A percentile compares a stretch with the other conserved stretches of the same genome.
phyloP scores from a whole-genome alignment of 1,284 basidiomycete species.

The Moesziomyces sp. region DNA sequence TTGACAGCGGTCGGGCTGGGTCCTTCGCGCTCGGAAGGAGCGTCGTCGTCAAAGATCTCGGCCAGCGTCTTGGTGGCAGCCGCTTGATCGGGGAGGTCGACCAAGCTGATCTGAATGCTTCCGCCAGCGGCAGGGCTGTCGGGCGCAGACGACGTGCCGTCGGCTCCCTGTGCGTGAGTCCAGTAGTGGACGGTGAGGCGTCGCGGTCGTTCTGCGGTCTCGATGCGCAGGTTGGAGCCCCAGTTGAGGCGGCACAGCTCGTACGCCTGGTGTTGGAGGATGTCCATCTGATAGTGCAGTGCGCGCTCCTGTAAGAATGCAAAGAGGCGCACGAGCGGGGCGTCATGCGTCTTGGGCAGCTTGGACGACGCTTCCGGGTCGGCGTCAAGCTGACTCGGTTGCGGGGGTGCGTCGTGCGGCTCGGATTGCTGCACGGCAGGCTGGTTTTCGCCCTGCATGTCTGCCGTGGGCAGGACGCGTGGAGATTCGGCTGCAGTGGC shows the following conservation, averaged over 20 bases:
- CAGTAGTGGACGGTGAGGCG: conserved; percentile 54
- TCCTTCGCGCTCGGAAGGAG: not conserved
- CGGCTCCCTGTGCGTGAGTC: conserved; percentile 38
- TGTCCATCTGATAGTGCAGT: conserved; percentile 63
- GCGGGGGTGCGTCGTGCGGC: not conserved
- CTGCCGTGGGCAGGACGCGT: conserved; percentile 7
- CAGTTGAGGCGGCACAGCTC: conserved; percentile 55
- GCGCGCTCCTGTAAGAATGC: conserved; percentile 59
- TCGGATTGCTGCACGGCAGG: not conserved
- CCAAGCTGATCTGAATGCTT: conserved; percentile 34
- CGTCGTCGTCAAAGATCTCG: conserved; percentile 21
- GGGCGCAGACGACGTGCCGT: conserved; percentile 2
- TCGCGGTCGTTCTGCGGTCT: conserved; percentile 29
- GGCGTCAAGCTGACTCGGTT: not conserved
- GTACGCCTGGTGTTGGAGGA: conserved; percentile 58
- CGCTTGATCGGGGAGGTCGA: conserved; percentile 24
- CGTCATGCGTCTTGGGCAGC: conserved; percentile 20
- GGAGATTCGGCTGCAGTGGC: conserved; percentile 9
- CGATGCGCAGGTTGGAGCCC: conserved; percentile 49
- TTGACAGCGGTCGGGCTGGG: conserved; percentile 10
- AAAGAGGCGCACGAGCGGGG: conserved; percentile 49
- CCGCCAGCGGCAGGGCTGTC: conserved; percentile 38
- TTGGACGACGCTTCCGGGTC: conserved; percentile 3
- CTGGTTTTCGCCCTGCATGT: conserved; percentile 6
- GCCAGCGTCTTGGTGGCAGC: conserved; percentile 30